phyloP scores from a whole-genome alignment of 345 rosid genomes.

The Populus pruinosa region DNA sequence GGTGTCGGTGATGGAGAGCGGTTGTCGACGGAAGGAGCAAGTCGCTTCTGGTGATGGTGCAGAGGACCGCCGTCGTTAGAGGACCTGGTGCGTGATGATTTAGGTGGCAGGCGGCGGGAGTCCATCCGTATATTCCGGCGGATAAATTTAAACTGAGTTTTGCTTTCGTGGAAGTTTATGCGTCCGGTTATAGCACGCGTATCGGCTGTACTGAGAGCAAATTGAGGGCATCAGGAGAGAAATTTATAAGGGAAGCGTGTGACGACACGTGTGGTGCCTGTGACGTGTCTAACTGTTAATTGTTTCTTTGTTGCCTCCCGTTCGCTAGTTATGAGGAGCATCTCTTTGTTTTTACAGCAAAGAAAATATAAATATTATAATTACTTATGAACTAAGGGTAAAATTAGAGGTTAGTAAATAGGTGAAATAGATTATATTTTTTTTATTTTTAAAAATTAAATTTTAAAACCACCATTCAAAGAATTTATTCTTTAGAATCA shows the following conservation, averaged over 20 bases:
- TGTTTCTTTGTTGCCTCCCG: background rate
- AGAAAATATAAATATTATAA: background rate
- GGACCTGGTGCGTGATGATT: slow-evolving; percentile 14
- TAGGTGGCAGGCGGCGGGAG: slow-evolving; percentile 42
- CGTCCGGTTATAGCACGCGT: background rate
- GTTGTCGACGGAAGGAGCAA: background rate
- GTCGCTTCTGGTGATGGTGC: background rate
- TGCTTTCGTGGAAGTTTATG: background rate
- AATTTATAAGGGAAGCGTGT: slow-evolving; percentile 21
- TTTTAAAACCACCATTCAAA: too few species aligned
- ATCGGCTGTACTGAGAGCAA: background rate
- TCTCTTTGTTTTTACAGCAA: background rate
- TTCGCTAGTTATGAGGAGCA: background rate
- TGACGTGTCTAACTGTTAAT: background rate
- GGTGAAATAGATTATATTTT: too few species aligned
- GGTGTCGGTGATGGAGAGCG: slow-evolving; percentile 26
- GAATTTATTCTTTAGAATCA: too few species aligned
- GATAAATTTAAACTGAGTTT: background rate
- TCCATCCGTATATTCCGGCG: slow-evolving; percentile 36
- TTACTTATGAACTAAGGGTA: too few species aligned
- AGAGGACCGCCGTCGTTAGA: slow-evolving; percentile 3
- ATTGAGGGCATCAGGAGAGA: background rate
- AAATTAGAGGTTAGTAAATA: too few species aligned
- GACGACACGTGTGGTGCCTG: background rate
- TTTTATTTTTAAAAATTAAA: too few species aligned